These are phyloP conservation scores for Dictyophora rubrovolvata DNA, from an alignment of 768 basidiomycete species.

Conservation along the genomic window DNA sequence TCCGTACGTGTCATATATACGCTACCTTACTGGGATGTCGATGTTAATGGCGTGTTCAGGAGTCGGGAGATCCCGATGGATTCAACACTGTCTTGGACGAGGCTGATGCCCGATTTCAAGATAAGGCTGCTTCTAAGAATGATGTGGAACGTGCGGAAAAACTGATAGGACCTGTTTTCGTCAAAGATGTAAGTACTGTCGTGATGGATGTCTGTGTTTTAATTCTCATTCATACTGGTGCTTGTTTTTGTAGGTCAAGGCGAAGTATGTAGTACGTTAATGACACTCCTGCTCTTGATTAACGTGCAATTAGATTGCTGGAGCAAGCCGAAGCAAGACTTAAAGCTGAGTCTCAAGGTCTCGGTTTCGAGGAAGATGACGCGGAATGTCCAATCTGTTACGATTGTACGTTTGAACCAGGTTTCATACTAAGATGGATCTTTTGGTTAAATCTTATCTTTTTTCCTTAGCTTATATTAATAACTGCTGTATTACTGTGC, in stretches of 20 bases:
- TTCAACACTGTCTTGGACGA: neutral
- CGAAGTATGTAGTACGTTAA: neutral
- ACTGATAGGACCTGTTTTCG: conserved; percentile 37
- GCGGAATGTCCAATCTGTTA: conserved; percentile 51
- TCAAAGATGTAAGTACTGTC: conserved; percentile 8
- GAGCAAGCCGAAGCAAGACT: neutral
- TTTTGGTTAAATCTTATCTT: neutral
- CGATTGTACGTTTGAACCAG: conserved; percentile 35
- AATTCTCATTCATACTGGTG: neutral
- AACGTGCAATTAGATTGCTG: neutral
- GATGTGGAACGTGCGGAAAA: conserved; percentile 44
- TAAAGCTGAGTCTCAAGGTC: conserved; percentile 2
- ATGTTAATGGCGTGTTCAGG: neutral
- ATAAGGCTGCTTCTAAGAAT: conserved; percentile 36
- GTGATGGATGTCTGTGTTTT: neutral
- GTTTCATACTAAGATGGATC: neutral
- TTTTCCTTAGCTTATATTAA: conserved; percentile 33
- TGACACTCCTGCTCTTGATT: neutral
- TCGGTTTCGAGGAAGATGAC: conserved; percentile 6
- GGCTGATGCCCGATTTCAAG: conserved; percentile 34
- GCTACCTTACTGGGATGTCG: neutral
- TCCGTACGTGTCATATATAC: conserved; percentile 25
- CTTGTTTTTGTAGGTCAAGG: conserved; percentile 1
- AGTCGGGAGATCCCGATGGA: neutral
- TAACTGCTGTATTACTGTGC: conserved; percentile 51